Evolutionary conservation across 2,329 filamentous ascomycete genomes (phyloP).

Genomic region (Colletotrichum truncatum): DNA sequence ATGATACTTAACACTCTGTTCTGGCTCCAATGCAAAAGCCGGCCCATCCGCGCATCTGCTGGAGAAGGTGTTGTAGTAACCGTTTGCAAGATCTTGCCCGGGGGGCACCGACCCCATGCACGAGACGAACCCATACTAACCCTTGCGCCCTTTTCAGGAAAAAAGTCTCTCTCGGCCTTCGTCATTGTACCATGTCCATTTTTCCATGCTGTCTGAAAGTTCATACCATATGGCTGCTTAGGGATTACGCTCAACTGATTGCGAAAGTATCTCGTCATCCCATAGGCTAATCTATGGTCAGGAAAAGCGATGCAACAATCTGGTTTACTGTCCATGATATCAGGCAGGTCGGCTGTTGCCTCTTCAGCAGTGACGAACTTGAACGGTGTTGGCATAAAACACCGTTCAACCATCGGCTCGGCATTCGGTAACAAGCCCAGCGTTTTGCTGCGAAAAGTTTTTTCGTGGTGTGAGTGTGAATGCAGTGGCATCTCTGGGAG

Average conservation of each 20-base stretch:
- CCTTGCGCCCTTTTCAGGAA: constrained; percentile 39
- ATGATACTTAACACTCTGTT: constrained; percentile 69
- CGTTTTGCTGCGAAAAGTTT: constrained; percentile 34
- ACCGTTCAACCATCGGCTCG: constrained; percentile 64
- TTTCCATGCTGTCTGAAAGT: constrained; percentile 56
- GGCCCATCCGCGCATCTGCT: constrained; percentile 64
- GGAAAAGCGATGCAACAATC: constrained; percentile 72
- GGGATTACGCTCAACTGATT: constrained; percentile 68
- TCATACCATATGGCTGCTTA: constrained; percentile 62
- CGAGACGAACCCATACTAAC: constrained; percentile 36
- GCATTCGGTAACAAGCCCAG: constrained; percentile 71
- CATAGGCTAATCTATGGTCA: constrained; percentile 68
- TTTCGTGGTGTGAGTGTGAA: constrained; percentile 69
- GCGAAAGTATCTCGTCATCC: constrained; percentile 49
- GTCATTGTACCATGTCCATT: constrained; percentile 48
- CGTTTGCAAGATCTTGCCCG: constrained; percentile 66
- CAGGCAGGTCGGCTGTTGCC: constrained; percentile 68
- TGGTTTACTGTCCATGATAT: constrained; percentile 67
- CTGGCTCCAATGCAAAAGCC: constrained; percentile 72
- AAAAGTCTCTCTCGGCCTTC: constrained; percentile 48
- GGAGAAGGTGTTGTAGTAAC: constrained; percentile 64
- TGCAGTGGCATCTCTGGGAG: constrained; percentile 65
- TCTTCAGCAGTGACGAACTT: constrained; percentile 60
- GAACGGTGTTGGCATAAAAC: constrained; percentile 66
- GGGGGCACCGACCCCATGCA: constrained; percentile 63